phyloP scores from a whole-genome alignment of 1,284 basidiomycete species.

The Ustilago loliicola region DNA sequence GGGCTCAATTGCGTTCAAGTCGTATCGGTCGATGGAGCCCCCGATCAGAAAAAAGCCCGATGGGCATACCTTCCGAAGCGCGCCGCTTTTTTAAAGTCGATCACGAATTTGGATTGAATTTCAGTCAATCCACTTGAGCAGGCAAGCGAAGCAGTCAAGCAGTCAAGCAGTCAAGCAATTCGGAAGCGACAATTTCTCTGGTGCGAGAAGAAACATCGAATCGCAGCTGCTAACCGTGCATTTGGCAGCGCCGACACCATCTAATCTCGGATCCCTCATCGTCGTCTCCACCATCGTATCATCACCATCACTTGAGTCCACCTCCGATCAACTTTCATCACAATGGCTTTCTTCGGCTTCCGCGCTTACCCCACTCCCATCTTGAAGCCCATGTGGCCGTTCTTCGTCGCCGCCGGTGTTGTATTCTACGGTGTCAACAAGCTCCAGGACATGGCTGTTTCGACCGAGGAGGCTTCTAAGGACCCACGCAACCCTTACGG shows the following conservation, averaged over 20 bases:
- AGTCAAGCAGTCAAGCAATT: not conserved
- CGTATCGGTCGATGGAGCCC: not conserved
- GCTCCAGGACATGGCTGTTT: constrained; percentile 61
- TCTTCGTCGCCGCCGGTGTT: constrained; percentile 64
- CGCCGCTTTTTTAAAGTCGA: constrained; percentile 29
- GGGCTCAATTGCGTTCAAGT: not conserved
- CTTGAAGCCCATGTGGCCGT: constrained; percentile 67
- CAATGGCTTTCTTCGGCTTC: constrained; percentile 67
- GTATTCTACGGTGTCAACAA: constrained; percentile 66
- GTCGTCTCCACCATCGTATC: constrained; percentile 8
- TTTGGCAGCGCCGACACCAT: constrained; percentile 23
- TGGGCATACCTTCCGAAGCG: constrained; percentile 11
- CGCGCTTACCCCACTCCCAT: constrained; percentile 69
- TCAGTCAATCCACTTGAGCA: not conserved
- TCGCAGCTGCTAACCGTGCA: constrained; percentile 5
- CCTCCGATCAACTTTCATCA: constrained; percentile 6
- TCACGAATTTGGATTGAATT: constrained; percentile 20
- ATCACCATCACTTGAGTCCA: constrained; percentile 2
- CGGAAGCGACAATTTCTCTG: constrained; percentile 31
- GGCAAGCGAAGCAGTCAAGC: not conserved
- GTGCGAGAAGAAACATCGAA: constrained; percentile 37
- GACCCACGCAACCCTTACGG: constrained; percentile 70
- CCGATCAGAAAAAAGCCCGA: not conserved
- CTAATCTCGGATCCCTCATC: constrained; percentile 19
- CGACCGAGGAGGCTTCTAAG: constrained; percentile 64